Percentiles rank a stretch among this genome's conserved stretches.
phyloP scores from a whole-genome alignment of 73 alveolate genomes.

The Tetrahymena malaccensis region DNA sequence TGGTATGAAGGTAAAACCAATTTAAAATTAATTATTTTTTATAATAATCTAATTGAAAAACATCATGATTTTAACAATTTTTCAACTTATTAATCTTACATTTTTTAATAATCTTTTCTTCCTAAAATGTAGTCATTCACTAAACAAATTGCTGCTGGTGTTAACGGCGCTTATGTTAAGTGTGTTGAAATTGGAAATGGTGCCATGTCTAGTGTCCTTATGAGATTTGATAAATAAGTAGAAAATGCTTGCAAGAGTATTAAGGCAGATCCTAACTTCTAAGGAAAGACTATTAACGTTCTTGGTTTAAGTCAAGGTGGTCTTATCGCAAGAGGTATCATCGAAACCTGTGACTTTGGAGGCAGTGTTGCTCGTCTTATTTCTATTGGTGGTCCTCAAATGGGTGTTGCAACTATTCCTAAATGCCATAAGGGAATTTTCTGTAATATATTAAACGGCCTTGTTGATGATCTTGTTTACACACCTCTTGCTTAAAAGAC shows the following conservation, averaged over 20 bases:
- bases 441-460: slow-evolving; percentile 47
- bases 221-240: slow-evolving; percentile 51
- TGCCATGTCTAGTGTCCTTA: slow-evolving; percentile 10
- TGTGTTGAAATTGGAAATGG: slow-evolving; percentile 72
- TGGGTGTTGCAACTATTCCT: slow-evolving; percentile 71
- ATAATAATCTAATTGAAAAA: no score
- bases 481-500: slow-evolving; percentile 39
- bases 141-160: slow-evolving; percentile 1
- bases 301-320: slow-evolving; percentile 85
- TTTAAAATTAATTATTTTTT: no score
- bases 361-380: slow-evolving; percentile 64
- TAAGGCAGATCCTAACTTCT: slow-evolving; percentile 48
- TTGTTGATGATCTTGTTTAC: slow-evolving; percentile 54
- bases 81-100: no score
- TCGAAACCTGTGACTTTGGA: slow-evolving; percentile 72
- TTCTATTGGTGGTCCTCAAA: slow-evolving; percentile 79
- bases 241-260: slow-evolving; percentile 52
- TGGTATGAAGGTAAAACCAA: background rate
- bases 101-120: background rate
- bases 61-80: no score
- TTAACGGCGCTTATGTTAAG: background rate
- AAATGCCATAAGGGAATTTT: slow-evolving; percentile 50
- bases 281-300: slow-evolving; percentile 60
- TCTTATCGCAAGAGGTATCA: slow-evolving; percentile 74
- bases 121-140: background rate